phyloP scores from a whole-genome alignment of 768 basidiomycete genomes.

The Hypholoma sublateritium region DNA sequence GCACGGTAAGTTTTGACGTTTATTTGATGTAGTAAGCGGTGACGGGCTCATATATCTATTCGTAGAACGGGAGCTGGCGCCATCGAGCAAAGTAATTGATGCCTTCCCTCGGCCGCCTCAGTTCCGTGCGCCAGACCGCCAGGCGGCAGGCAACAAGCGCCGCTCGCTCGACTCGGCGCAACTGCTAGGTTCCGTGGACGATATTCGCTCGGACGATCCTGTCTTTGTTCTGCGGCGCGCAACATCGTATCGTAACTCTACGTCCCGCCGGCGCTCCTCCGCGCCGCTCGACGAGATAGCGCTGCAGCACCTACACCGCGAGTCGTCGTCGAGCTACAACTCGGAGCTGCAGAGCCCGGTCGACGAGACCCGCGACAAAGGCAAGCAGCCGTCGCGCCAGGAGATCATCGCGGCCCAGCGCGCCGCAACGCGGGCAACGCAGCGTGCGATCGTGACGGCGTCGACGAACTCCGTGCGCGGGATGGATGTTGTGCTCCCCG shows the following conservation, averaged over 20 bases:
- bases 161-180: slow-evolving; percentile 83
- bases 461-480: slow-evolving; percentile 85
- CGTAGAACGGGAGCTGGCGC: slow-evolving; percentile 74
- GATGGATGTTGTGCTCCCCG: slow-evolving; percentile 84
- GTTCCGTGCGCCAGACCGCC: slow-evolving; percentile 62
- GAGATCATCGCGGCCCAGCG: slow-evolving; percentile 95
- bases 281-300: slow-evolving; percentile 85
- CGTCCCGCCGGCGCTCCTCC: slow-evolving; percentile 68
- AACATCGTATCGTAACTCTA: slow-evolving; percentile 67
- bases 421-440: slow-evolving; percentile 81
- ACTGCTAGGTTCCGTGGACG: slow-evolving; percentile 68
- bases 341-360: slow-evolving; percentile 41
- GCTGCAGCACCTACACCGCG: slow-evolving; percentile 68
- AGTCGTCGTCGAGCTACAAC: slow-evolving; percentile 60
- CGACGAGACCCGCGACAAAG: slow-evolving; percentile 24
- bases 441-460: slow-evolving; percentile 77
- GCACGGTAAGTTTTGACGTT: slow-evolving; percentile 53
- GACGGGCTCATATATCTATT: slow-evolving; percentile 2
- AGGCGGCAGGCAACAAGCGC: slow-evolving; percentile 65
- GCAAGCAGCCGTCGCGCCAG: slow-evolving; percentile 58
- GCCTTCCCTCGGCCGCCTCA: slow-evolving; percentile 74
- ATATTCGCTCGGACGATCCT: slow-evolving; percentile 82
- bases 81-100: slow-evolving; percentile 84
- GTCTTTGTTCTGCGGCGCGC: slow-evolving; percentile 88
- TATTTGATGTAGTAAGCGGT: not conserved